A percentile compares a stretch with the other conserved stretches of the same genome.
These are phyloP conservation scores for Oropetium thomaeum DNA, from an alignment of 176 grass and related monocot species.

Conservation along the genomic window DNA sequence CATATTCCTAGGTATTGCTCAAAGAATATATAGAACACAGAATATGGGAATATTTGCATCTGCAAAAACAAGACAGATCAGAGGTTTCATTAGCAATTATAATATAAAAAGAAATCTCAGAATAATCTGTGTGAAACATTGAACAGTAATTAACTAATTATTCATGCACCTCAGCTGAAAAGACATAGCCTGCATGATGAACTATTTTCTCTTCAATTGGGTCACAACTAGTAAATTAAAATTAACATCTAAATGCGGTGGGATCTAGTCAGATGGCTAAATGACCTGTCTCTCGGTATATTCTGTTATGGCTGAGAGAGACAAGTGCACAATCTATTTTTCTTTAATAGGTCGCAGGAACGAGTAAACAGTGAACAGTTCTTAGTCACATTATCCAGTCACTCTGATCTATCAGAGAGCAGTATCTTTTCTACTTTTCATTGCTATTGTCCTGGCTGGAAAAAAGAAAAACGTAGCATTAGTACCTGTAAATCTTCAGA, in stretches of 20 bases:
- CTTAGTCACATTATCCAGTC: not conserved
- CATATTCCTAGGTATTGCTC: constrained; percentile 96
- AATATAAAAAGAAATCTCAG: constrained; percentile 7
- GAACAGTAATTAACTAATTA: not conserved
- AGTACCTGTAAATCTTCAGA: constrained; percentile 87
- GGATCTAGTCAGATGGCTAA: not conserved
- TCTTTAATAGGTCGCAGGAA: not conserved
- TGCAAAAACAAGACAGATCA: constrained; percentile 48
- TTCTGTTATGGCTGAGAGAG: not conserved
- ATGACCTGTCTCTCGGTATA: not conserved
- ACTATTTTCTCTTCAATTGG: constrained; percentile 2
- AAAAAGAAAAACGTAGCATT: constrained; percentile 2
- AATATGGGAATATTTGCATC: constrained; percentile 97
- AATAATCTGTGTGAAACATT: not conserved
- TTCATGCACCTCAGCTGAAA: constrained; percentile 15
- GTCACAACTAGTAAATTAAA: not conserved
- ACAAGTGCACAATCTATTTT: not conserved
- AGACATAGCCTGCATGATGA: constrained; percentile 3
- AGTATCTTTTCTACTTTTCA: constrained; percentile 6
- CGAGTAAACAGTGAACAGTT: not conserved
- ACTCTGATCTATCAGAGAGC: constrained; percentile 4
- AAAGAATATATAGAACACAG: constrained; percentile 98
- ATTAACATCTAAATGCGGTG: not conserved
- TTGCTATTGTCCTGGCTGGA: not conserved
- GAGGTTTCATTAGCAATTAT: constrained; percentile 22